phyloP scores from a whole-genome alignment of 306 rosid genomes.

The Citrullus colocynthis region DNA sequence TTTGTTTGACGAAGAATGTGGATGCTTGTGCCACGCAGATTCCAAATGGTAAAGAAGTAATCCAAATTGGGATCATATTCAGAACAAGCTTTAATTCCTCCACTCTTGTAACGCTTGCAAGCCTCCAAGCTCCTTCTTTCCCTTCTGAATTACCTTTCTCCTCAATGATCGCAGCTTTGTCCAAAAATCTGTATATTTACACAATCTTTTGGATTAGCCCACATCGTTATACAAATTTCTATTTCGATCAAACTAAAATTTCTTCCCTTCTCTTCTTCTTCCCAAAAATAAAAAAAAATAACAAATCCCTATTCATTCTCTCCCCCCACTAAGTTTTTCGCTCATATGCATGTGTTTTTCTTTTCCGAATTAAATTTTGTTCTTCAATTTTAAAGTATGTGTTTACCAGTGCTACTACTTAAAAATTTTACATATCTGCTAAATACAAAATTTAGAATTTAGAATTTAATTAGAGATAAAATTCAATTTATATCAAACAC shows the following conservation, averaged over 20 bases:
- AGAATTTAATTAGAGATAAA: no score
- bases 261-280: no score
- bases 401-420: no score
- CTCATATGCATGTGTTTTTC: no score
- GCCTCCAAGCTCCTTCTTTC: slow-evolving; percentile 56
- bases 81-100: slow-evolving; percentile 85
- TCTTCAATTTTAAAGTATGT: no score
- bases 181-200: slow-evolving; percentile 47
- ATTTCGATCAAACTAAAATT: background rate
- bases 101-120: slow-evolving; percentile 53
- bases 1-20: slow-evolving; percentile 85
- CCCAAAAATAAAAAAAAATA: no score
- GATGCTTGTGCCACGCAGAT: slow-evolving; percentile 56
- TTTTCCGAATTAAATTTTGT: no score
- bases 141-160: slow-evolving; percentile 15
- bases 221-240: background rate
- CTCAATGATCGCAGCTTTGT: slow-evolving; percentile 74
- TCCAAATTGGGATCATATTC: slow-evolving; percentile 82
- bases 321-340: no score
- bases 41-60: slow-evolving; percentile 61
- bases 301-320: no score
- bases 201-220: background rate
- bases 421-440: no score
- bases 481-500: no score
- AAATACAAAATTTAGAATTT: no score